phyloP scores from a whole-genome alignment of 257 asterid species.

The Plantago elongata region DNA sequence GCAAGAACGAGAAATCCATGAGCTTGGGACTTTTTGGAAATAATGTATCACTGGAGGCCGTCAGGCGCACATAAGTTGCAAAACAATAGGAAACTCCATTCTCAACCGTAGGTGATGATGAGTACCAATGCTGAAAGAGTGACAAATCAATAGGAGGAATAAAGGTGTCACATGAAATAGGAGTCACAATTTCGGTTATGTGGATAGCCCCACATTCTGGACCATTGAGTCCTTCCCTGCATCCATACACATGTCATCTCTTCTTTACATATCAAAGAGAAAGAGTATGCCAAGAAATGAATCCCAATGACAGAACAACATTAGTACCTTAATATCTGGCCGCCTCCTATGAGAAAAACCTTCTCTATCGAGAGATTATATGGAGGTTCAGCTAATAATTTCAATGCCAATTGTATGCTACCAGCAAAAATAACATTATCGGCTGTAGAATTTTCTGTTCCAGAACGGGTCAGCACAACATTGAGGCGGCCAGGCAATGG shows the following conservation, averaged over 20 bases:
- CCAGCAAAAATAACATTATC: slow-evolving; percentile 65
- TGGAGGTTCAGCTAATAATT: slow-evolving; percentile 65
- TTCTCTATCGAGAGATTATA: slow-evolving; percentile 58
- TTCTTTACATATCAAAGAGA: no score
- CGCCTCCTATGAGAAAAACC: slow-evolving; percentile 92
- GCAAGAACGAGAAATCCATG: slow-evolving; percentile 57
- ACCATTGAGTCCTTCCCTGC: slow-evolving; percentile 86
- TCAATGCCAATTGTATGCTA: slow-evolving; percentile 63
- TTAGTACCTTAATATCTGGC: slow-evolving; percentile 74
- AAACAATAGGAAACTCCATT: slow-evolving; percentile 52
- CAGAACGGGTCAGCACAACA: slow-evolving; percentile 80
- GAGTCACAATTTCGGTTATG: slow-evolving; percentile 63
- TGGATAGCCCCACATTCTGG: slow-evolving; percentile 81
- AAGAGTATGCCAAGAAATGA: not conserved
- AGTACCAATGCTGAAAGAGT: slow-evolving; percentile 79
- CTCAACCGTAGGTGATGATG: slow-evolving; percentile 63
- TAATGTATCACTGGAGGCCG: slow-evolving; percentile 13
- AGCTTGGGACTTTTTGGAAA: slow-evolving; percentile 35
- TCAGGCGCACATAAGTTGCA: slow-evolving; percentile 66
- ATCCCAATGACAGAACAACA: not conserved
- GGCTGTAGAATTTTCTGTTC: slow-evolving; percentile 40
- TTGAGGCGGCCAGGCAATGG: slow-evolving; percentile 95
- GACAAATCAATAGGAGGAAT: slow-evolving; percentile 71
- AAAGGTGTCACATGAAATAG: slow-evolving; percentile 77
- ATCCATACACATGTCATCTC: slow-evolving; percentile 14